phyloP scores from a whole-genome alignment of 441 rosid species.

The Aquilaria agallochum region DNA sequence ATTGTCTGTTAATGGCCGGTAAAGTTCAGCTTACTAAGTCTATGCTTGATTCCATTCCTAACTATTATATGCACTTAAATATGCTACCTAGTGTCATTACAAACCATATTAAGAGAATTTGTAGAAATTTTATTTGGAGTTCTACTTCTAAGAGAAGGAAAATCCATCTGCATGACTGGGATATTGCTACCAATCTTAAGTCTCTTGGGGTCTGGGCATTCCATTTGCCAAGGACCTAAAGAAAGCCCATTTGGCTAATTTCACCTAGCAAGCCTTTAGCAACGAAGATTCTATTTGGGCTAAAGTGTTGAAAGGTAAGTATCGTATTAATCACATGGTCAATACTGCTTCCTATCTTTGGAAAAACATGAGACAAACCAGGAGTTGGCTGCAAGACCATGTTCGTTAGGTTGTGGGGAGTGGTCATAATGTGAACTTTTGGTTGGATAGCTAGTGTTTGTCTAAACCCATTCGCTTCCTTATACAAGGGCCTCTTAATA shows the following conservation, averaged over 20 bases:
- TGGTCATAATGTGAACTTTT: not conserved
- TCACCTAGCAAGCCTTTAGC: not conserved
- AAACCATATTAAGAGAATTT: not conserved
- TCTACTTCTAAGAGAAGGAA: not conserved
- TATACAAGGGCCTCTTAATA: not conserved
- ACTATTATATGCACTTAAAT: not conserved
- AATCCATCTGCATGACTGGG: not conserved
- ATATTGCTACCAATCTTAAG: not conserved
- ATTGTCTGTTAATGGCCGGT: not conserved
- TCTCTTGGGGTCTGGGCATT: not conserved
- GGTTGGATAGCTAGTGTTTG: not conserved
- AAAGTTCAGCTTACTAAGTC: not conserved
- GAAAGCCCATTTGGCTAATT: not conserved
- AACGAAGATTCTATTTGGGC: not conserved
- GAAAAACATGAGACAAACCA: not conserved
- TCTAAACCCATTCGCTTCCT: not conserved
- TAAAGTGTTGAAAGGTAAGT: not conserved
- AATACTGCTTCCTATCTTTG: not conserved
- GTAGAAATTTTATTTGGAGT: not conserved
- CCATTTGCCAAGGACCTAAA: not conserved
- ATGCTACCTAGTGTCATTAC: not conserved
- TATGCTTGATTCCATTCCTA: not conserved
- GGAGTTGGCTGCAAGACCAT: not conserved
- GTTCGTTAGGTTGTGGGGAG: not conserved
- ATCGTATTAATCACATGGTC: too few species aligned